A percentile compares a stretch with the other conserved stretches of the same genome.
These are phyloP conservation scores for apple (Malus domestica) DNA, from an alignment of 306 rosid species.

Conservation along the genomic window DNA sequence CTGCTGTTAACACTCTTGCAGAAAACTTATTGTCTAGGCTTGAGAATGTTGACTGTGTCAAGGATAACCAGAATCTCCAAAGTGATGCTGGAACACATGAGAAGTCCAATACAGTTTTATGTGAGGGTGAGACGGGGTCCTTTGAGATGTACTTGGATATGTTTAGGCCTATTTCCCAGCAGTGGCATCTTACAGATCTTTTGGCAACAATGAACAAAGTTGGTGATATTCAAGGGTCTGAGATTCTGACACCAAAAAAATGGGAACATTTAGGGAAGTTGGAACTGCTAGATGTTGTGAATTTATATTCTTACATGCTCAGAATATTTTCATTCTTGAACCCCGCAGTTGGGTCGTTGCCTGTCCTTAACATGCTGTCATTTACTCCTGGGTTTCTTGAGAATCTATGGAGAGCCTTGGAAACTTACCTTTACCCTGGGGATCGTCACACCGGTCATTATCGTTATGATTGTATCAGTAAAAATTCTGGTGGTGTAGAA, in stretches of 20 bases:
- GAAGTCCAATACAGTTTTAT: conserved; percentile 24
- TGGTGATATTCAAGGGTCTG: conserved; percentile 18
- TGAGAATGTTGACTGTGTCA: conserved; percentile 44
- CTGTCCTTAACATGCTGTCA: conserved; percentile 85
- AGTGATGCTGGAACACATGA: conserved; percentile 30
- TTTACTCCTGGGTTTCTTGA: conserved; percentile 88
- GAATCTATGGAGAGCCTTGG: conserved; percentile 66
- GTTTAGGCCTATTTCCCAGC: conserved; percentile 78
- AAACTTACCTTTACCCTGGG: conserved; percentile 52
- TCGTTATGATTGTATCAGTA: conserved; percentile 20
- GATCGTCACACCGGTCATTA: conserved; percentile 26
- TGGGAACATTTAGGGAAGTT: conserved; percentile 40
- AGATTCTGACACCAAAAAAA: conserved; percentile 26
- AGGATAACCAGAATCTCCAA: conserved; percentile 35
- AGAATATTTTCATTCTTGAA: conserved; percentile 59
- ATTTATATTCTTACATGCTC: conserved; percentile 68
- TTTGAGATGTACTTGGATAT: conserved; percentile 49
- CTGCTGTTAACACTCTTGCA: conserved; percentile 49
- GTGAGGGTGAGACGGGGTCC: conserved; percentile 42
- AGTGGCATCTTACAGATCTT: conserved; percentile 82
- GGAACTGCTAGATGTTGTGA: conserved; percentile 60
- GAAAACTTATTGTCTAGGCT: conserved; percentile 54
- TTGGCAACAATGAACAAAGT: conserved; percentile 39
- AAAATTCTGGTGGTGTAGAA: conserved; percentile 16
- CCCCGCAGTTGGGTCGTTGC: conserved; percentile 62